Conservation (phyloP, 2,329 filamentous ascomycete species). For the Fusarium sp. region DNA sequence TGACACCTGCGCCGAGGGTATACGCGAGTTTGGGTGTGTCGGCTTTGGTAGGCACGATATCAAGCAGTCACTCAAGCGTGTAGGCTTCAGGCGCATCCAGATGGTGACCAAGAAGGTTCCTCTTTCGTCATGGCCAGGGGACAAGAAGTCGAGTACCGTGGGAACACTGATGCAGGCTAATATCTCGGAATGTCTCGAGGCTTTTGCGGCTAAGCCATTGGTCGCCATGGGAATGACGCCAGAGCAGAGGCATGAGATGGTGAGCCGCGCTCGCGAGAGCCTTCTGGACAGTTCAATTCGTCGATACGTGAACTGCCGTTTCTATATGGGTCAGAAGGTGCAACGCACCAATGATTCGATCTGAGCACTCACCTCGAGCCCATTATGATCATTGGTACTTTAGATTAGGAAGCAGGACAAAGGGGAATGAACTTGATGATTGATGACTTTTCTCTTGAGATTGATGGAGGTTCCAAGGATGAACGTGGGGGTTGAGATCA, state of each 20-base stretch:
- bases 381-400: background rate
- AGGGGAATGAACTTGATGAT: background rate
- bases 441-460: background rate
- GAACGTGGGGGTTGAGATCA: background rate
- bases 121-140: conserved; percentile 55
- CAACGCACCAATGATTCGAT: background rate
- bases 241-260: conserved; percentile 48
- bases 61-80: conserved; percentile 47
- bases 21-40: conserved; percentile 51
- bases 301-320: conserved; percentile 54
- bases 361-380: background rate
- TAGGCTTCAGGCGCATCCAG: conserved; percentile 56
- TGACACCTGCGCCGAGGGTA: conserved; percentile 45
- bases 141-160: conserved; percentile 51
- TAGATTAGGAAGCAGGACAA: background rate
- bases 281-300: conserved; percentile 50
- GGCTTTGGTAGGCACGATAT: conserved; percentile 49
- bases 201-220: conserved; percentile 54
- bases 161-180: conserved; percentile 56
- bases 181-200: conserved; percentile 53
- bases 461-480: background rate
- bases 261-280: conserved; percentile 45
- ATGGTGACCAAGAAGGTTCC: conserved; percentile 55
- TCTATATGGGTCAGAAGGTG: conserved; percentile 55
- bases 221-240: conserved; percentile 49